Conservation (phyloP, 1,284 basidiomycete species). For the Phellinidium pouzarii region DNA sequence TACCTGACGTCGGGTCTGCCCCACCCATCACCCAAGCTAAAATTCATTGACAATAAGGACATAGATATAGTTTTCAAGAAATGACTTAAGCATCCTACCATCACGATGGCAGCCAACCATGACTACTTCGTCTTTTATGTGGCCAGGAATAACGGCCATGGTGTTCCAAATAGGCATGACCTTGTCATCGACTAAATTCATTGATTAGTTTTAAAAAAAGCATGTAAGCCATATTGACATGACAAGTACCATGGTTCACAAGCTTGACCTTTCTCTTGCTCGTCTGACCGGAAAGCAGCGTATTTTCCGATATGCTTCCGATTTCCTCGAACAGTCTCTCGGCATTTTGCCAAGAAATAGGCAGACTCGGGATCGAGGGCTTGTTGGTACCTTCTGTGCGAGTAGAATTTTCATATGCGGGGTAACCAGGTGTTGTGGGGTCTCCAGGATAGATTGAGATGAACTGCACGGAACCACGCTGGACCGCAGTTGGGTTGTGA, state of each 20-base stretch:
- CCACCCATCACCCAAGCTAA: constrained; percentile 58
- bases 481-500: constrained; percentile 75
- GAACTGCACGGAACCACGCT: constrained; percentile 86
- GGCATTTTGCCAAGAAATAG: constrained; percentile 69
- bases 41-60: not conserved
- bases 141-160: constrained; percentile 86
- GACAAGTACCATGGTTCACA: constrained; percentile 50
- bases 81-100: constrained; percentile 37
- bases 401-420: constrained; percentile 80
- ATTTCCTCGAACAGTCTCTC: constrained; percentile 56
- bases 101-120: constrained; percentile 85
- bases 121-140: constrained; percentile 81
- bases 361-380: constrained; percentile 78
- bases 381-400: constrained; percentile 64
- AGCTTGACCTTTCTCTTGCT: constrained; percentile 47
- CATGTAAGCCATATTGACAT: constrained; percentile 6
- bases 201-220: constrained; percentile 13
- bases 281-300: constrained; percentile 40
- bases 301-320: constrained; percentile 29
- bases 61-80: constrained; percentile 19
- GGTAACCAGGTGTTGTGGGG: constrained; percentile 81
- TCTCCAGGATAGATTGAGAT: constrained; percentile 79
- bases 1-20: constrained; percentile 84
- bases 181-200: constrained; percentile 55
- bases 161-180: constrained; percentile 85